Evolutionary conservation across 2,329 filamentous ascomycete species (phyloP).

Genomic region (Xylariaceae sp.): DNA sequence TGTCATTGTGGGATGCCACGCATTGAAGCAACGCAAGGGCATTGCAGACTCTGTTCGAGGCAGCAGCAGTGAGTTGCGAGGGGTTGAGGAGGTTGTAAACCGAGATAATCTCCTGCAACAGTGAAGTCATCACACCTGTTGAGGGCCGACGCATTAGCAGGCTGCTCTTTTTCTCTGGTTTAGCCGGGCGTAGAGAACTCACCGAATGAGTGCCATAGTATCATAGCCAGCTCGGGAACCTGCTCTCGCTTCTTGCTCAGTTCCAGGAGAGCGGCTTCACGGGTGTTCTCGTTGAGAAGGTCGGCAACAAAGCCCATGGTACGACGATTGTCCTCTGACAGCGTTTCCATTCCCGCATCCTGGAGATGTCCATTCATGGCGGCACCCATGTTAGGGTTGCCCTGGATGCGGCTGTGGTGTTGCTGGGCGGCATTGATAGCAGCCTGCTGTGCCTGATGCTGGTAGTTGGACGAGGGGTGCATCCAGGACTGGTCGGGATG

Average conservation of each 20-base stretch:
- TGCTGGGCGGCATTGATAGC: slow-evolving; percentile 52
- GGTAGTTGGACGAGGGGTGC: slow-evolving; percentile 58
- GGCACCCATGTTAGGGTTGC: slow-evolving; percentile 49
- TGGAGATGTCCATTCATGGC: slow-evolving; percentile 47
- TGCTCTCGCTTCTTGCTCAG: slow-evolving; percentile 98
- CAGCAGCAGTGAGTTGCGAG: slow-evolving; percentile 93
- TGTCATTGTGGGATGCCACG: slow-evolving; percentile 96
- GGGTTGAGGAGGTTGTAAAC: slow-evolving; percentile 96
- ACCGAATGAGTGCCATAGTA: slow-evolving; percentile 99
- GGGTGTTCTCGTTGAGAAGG: slow-evolving; percentile 76
- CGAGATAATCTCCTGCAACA: slow-evolving; percentile 97
- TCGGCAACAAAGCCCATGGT: slow-evolving; percentile 93
- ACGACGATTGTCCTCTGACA: slow-evolving; percentile 85
- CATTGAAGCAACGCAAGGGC: slow-evolving; percentile 93
- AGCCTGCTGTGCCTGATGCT: slow-evolving; percentile 51
- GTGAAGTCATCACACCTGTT: slow-evolving; percentile 91
- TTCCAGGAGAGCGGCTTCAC: slow-evolving; percentile 88
- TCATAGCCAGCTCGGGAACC: slow-evolving; percentile 90
- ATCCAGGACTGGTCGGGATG: slow-evolving; percentile 62
- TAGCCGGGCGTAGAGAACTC: slow-evolving; percentile 34
- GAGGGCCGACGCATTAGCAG: slow-evolving; percentile 12
- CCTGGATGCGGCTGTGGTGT: slow-evolving; percentile 70
- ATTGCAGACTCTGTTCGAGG: slow-evolving; percentile 95
- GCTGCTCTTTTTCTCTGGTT: background rate
- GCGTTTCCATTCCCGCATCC: slow-evolving; percentile 56